phyloP scores from a whole-genome alignment of 345 rosid genomes.

The Pugionium dolabratum region DNA sequence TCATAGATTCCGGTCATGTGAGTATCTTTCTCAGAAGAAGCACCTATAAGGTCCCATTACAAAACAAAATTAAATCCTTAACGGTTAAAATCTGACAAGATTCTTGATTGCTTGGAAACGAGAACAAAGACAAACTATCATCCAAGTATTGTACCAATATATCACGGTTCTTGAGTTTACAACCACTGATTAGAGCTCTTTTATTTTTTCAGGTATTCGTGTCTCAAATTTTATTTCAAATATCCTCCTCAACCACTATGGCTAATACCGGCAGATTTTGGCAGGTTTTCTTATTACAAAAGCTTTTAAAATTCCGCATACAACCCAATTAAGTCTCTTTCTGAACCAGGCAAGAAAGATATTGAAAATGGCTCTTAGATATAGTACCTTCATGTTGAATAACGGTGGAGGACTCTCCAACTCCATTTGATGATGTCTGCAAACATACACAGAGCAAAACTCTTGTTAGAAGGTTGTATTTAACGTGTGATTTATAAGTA shows the following conservation, averaged over 20 bases:
- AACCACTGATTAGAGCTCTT: background rate
- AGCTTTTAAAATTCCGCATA: background rate
- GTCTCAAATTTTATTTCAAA: background rate
- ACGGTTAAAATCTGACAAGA: background rate
- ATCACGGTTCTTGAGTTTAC: background rate
- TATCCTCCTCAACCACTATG: background rate
- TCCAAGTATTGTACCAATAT: conserved; percentile 11
- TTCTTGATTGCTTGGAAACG: background rate
- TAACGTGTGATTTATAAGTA: background rate
- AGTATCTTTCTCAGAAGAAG: conserved; percentile 51
- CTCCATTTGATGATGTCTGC: conserved; percentile 69
- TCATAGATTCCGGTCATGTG: conserved; percentile 86
- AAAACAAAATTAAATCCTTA: background rate
- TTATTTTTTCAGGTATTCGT: background rate
- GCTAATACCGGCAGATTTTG: background rate
- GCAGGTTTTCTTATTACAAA: background rate
- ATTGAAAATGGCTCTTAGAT: conserved; percentile 15
- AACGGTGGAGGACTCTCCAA: conserved; percentile 61
- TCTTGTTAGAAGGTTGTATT: background rate
- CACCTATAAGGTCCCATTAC: conserved; percentile 40
- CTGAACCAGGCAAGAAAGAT: conserved; percentile 1
- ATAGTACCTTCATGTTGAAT: conserved; percentile 60
- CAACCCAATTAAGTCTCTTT: conserved; percentile 10
- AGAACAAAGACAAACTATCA: conserved; percentile 14
- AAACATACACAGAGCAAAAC: conserved; percentile 18